phyloP scores from a whole-genome alignment of 2,329 filamentous ascomycete genomes.

The Talaromyces piceae region DNA sequence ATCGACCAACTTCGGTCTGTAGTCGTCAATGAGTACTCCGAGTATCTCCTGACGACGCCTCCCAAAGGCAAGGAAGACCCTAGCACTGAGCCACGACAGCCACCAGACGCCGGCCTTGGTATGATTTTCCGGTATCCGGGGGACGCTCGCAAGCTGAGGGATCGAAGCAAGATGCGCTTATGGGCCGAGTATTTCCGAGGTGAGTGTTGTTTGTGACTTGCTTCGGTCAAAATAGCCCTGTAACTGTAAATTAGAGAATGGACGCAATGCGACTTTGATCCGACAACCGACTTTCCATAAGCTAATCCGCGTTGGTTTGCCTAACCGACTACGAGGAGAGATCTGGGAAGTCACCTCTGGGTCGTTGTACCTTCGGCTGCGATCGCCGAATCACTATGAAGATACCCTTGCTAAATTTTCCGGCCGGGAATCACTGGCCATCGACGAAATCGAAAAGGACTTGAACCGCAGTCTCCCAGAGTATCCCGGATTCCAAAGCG shows the following conservation, averaged over 20 bases:
- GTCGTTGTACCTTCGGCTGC: constrained; percentile 77
- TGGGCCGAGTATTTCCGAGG: constrained; percentile 90
- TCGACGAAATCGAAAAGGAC: constrained; percentile 98
- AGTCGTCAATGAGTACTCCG: constrained; percentile 80
- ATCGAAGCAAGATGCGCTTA: constrained; percentile 92
- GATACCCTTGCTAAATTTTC: constrained; percentile 79
- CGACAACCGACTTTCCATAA: constrained; percentile 97
- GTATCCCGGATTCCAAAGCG: constrained; percentile 93
- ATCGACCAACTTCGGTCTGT: constrained; percentile 78
- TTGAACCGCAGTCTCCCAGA: constrained; percentile 92
- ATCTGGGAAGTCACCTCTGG: constrained; percentile 94
- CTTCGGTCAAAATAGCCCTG: constrained; percentile 8
- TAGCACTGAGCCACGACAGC: constrained; percentile 38
- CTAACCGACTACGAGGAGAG: constrained; percentile 86
- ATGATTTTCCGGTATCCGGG: constrained; percentile 92
- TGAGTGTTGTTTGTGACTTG: constrained; percentile 13
- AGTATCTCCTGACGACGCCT: constrained; percentile 58
- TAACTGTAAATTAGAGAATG: constrained; percentile 59
- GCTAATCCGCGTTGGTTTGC: constrained; percentile 87
- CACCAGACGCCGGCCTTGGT: constrained; percentile 88
- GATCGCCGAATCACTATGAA: constrained; percentile 73
- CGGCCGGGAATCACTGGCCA: constrained; percentile 83
- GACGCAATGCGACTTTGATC: constrained; percentile 82
- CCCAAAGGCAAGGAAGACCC: constrained; percentile 48
- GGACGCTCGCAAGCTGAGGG: constrained; percentile 85